Conservation (phyloP, 495 filamentous ascomycete genomes). For the Choiromyces venosus region DNA sequence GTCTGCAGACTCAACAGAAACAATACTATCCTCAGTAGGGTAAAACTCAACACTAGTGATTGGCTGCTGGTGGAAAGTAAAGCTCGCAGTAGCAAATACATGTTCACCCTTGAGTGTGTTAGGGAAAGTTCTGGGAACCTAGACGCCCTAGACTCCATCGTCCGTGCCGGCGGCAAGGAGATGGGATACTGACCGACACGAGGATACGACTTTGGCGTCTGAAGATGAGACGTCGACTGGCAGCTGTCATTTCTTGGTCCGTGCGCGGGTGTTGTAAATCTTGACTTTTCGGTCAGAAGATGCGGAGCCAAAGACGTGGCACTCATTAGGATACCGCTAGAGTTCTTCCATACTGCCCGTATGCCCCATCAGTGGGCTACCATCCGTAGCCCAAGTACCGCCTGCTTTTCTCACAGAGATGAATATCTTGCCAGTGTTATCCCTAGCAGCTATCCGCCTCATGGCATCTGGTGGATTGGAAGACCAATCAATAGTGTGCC, state of each 20-base stretch:
- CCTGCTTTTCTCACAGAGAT: constrained; percentile 75
- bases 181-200: constrained; percentile 78
- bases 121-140: constrained; percentile 85
- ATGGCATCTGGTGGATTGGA: no score
- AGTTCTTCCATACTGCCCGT: constrained; percentile 82
- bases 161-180: constrained; percentile 88
- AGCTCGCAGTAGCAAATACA: no score
- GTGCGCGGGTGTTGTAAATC: constrained; percentile 89
- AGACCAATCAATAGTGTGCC: no score
- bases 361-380: constrained; percentile 73
- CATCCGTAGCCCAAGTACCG: no score
- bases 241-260: constrained; percentile 74
- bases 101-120: no score
- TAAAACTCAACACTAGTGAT: constrained; percentile 98
- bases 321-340: constrained; percentile 90
- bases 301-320: constrained; percentile 84
- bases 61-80: no score
- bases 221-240: constrained; percentile 74
- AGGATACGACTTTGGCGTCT: constrained; percentile 94
- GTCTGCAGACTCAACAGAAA: no score
- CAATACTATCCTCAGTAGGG: constrained; percentile 92
- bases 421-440: constrained; percentile 84
- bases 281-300: constrained; percentile 90
- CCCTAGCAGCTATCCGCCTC: constrained; percentile 86
- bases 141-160: constrained; percentile 89